Conservation (phyloP, 331 rosid genomes). For the Quercus lobata region DNA sequence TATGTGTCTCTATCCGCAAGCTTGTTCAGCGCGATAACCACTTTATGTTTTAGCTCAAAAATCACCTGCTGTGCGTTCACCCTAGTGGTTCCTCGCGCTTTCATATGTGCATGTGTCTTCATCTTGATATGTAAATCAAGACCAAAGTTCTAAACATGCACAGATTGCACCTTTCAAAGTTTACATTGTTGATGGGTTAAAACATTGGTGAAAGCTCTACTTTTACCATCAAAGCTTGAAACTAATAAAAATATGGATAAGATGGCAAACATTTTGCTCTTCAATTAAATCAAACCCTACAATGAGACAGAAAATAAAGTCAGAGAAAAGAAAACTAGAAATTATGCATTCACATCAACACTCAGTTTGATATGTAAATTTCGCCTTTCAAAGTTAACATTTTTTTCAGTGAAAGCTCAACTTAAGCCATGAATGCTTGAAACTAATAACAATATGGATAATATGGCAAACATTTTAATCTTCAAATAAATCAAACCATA, state of each 20-base stretch:
- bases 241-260: not conserved
- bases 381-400: too few species aligned
- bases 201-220: not conserved
- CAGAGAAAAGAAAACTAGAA: not conserved
- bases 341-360: not conserved
- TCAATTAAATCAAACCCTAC: not conserved
- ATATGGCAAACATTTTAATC: too few species aligned
- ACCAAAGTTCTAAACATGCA: not conserved
- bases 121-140: constrained; percentile 27
- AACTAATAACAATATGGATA: too few species aligned
- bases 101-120: constrained; percentile 39
- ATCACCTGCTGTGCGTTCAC: constrained; percentile 36
- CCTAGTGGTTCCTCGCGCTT: constrained; percentile 34
- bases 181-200: not conserved
- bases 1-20: constrained; percentile 80
- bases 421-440: too few species aligned
- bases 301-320: not conserved
- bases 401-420: too few species aligned
- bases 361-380: not conserved
- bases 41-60: constrained; percentile 59
- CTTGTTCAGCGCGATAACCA: constrained; percentile 58
- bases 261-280: not conserved
- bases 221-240: not conserved
- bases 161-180: not conserved
- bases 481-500: too few species aligned